Evolutionary conservation across 1,284 basidiomycete genomes (phyloP).

Genomic region (Rhizoctonia solani): DNA sequence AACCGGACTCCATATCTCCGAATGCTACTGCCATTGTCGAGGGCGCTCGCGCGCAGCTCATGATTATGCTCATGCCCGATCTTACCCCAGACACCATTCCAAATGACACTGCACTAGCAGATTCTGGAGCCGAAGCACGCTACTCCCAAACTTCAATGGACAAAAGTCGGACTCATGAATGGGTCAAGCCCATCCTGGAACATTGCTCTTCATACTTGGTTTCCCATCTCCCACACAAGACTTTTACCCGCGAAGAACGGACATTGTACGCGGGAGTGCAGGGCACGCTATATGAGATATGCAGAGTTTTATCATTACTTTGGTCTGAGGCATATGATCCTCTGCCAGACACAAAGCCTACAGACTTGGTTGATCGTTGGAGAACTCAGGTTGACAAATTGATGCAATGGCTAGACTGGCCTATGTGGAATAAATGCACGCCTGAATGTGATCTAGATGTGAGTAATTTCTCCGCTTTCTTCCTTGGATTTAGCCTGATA

Average conservation of each 20-base stretch:
- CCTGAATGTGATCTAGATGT: constrained; percentile 22
- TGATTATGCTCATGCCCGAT: constrained; percentile 49
- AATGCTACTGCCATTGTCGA: constrained; percentile 35
- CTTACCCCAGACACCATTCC: constrained; percentile 41
- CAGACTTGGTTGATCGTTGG: neutral
- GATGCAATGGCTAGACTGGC: constrained; percentile 25
- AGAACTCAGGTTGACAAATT: neutral
- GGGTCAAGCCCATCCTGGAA: constrained; percentile 16
- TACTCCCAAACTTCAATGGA: neutral
- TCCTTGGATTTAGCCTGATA: neutral
- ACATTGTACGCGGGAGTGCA: constrained; percentile 2
- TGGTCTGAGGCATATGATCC: constrained; percentile 31
- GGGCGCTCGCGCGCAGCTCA: constrained; percentile 43
- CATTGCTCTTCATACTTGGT: constrained; percentile 25
- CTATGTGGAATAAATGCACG: constrained; percentile 24
- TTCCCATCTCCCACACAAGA: constrained; percentile 11
- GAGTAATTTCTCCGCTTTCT: neutral
- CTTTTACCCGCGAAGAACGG: constrained; percentile 18
- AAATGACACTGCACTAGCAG: neutral
- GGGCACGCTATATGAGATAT: constrained; percentile 16
- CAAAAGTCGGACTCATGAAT: neutral
- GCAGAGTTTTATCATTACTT: constrained; percentile 15
- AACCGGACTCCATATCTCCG: constrained; percentile 20
- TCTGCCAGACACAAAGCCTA: neutral
- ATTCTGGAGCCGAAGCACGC: neutral